Evolutionary conservation across 345 rosid genomes (phyloP).

Genomic region (Bretschneidera sinensis): DNA sequence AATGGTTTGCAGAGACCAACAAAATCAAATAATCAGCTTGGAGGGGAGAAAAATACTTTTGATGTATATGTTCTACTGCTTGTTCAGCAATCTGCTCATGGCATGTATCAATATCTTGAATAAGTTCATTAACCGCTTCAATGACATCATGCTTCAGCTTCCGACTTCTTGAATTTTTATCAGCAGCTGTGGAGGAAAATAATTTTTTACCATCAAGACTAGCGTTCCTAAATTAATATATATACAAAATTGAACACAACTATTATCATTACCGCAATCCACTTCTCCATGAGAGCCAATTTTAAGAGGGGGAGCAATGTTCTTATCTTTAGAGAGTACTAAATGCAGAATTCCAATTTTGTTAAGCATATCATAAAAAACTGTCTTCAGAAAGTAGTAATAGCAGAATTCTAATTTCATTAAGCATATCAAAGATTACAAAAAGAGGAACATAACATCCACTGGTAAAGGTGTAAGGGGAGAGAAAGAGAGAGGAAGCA

Average conservation of each 20-base stretch:
- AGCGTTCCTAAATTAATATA: too few species aligned
- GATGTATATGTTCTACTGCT: slow-evolving; percentile 99
- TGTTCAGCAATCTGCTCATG: slow-evolving; percentile 99
- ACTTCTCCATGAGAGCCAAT: too few species aligned
- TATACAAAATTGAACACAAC: too few species aligned
- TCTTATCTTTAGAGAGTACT: too few species aligned
- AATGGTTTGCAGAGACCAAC: background rate
- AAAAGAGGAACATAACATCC: too few species aligned
- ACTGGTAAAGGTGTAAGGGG: too few species aligned
- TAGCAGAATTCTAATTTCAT: background rate
- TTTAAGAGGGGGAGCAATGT: too few species aligned
- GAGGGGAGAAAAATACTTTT: slow-evolving; percentile 49
- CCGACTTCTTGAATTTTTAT: slow-evolving; percentile 79
- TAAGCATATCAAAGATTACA: background rate
- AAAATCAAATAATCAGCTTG: slow-evolving; percentile 1
- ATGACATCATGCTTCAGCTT: slow-evolving; percentile 96
- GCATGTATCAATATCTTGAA: slow-evolving; percentile 80
- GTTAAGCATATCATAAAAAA: too few species aligned
- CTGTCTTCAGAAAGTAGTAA: too few species aligned
- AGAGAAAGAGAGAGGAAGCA: slow-evolving; percentile 11
- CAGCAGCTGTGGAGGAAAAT: slow-evolving; percentile 63
- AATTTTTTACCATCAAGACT: slow-evolving; percentile 18
- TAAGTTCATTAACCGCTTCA: slow-evolving; percentile 92
- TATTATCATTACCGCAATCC: too few species aligned
- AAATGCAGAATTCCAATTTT: too few species aligned